Evolutionary conservation across 1,284 basidiomycete species (phyloP).

Genomic region (Trichosporon inkin): DNA sequence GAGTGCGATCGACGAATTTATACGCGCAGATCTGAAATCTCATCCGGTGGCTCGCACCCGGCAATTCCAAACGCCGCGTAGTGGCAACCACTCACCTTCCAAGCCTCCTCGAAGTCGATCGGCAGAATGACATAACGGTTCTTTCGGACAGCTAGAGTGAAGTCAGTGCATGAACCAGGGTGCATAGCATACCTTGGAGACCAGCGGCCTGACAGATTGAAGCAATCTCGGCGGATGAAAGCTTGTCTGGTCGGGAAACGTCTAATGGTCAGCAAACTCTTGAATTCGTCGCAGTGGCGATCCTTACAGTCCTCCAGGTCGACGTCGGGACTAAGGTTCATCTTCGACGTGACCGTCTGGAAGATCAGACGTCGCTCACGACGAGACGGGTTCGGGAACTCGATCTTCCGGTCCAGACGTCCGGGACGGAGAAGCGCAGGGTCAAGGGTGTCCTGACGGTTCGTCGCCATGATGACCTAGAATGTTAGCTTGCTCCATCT

Average conservation of each 20-base stretch:
- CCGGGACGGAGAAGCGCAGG: conserved; percentile 96
- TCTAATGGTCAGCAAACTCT: conserved; percentile 55
- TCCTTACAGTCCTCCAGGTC: conserved; percentile 93
- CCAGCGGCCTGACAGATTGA: conserved; percentile 97
- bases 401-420: conserved; percentile 96
- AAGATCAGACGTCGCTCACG: conserved; percentile 96
- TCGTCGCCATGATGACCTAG: conserved; percentile 97
- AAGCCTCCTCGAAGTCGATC: conserved; percentile 96
- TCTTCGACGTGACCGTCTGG: conserved; percentile 95
- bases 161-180: conserved; percentile 1
- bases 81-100: conserved; percentile 69
- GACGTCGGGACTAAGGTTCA: conserved; percentile 97
- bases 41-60: conserved; percentile 15
- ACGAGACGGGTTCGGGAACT: conserved; percentile 91
- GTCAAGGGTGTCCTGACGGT: conserved; percentile 92
- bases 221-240: conserved; percentile 93
- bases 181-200: conserved; percentile 69
- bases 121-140: conserved; percentile 97
- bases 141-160: conserved; percentile 76
- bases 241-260: conserved; percentile 90
- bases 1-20: conserved; percentile 10
- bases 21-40: conserved; percentile 46
- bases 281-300: too few species aligned
- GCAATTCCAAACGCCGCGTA: conserved; percentile 17
- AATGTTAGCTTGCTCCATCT: background rate